Percentiles rank a stretch among this genome's conserved stretches.
Evolutionary conservation across 2,329 filamentous ascomycete genomes (phyloP).

Genomic region (Trematosphaeria pertusa): DNA sequence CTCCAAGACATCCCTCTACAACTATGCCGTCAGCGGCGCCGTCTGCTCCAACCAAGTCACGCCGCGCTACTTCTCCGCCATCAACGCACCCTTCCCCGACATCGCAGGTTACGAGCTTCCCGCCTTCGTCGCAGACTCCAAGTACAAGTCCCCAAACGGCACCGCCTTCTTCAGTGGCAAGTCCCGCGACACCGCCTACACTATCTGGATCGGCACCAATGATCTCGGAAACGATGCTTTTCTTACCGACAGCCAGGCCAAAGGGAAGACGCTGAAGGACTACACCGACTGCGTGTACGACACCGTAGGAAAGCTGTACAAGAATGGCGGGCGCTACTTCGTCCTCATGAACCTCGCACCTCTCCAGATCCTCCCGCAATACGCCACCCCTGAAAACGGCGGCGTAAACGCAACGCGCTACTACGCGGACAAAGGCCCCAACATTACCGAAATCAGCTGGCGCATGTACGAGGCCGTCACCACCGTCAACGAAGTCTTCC

Average conservation of each 20-base stretch:
- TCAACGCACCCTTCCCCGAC: constrained; percentile 66
- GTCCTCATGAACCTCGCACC: constrained; percentile 75
- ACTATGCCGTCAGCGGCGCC: constrained; percentile 77
- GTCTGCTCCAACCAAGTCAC: constrained; percentile 75
- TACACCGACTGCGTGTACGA: constrained; percentile 74
- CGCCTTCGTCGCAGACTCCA: constrained; percentile 55
- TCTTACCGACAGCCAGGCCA: constrained; percentile 67
- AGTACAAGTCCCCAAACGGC: constrained; percentile 41
- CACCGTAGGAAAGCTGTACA: constrained; percentile 68
- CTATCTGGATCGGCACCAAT: constrained; percentile 83
- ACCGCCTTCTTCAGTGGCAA: constrained; percentile 54
- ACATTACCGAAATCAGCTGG: constrained; percentile 58
- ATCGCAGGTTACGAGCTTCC: constrained; percentile 55
- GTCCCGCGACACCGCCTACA: constrained; percentile 70
- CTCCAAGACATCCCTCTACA: constrained; percentile 62
- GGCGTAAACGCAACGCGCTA: constrained; percentile 54
- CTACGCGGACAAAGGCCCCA: constrained; percentile 57
- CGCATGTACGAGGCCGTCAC: constrained; percentile 61
- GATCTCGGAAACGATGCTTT: constrained; percentile 73
- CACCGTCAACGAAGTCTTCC: constrained; percentile 59
- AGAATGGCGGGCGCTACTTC: constrained; percentile 71
- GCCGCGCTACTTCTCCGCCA: constrained; percentile 59
- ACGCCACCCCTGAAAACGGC: constrained; percentile 59
- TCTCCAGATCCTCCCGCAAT: constrained; percentile 71
- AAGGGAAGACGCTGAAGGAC: constrained; percentile 66